These are phyloP conservation scores for Debaryomyces psychrophilus DNA, from an alignment of 1,139 yeast species.

Conservation along the genomic window DNA sequence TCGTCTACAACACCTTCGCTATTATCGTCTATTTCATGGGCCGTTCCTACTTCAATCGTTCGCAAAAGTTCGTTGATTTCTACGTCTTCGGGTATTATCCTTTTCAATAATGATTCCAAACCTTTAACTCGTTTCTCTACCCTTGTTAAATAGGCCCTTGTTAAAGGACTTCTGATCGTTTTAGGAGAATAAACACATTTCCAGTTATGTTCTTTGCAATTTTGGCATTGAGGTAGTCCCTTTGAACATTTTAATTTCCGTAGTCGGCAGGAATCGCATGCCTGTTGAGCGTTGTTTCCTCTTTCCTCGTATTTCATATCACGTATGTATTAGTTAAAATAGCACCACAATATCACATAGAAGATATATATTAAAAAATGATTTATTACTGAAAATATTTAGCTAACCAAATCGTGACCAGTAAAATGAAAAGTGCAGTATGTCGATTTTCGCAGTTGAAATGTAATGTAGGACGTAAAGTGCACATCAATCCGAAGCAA, in stretches of 20 bases:
- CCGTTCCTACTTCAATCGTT: conserved; percentile 17
- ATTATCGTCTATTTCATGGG: not conserved
- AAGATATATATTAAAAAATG: not conserved
- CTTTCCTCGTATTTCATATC: conserved; percentile 2
- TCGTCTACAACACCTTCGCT: conserved; percentile 11
- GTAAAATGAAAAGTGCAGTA: not conserved
- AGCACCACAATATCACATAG: not conserved
- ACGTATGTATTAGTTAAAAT: not conserved
- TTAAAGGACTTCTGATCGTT: conserved; percentile 30
- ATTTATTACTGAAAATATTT: not conserved
- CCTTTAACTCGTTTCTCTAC: conserved; percentile 25
- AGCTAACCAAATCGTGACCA: not conserved
- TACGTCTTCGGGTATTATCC: conserved; percentile 24
- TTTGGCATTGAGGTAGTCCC: conserved; percentile 29
- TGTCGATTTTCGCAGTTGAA: not conserved
- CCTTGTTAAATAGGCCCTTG: conserved; percentile 31
- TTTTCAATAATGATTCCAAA: conserved; percentile 20
- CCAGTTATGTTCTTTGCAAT: conserved; percentile 33
- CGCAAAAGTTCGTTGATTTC: conserved; percentile 23
- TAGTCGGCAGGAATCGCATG: conserved; percentile 33
- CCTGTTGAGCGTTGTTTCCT: conserved; percentile 18
- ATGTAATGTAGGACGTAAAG: not conserved
- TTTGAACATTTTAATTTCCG: conserved; percentile 33
- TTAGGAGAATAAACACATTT: conserved; percentile 32
- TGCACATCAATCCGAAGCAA: no score